Evolutionary conservation across 2,329 filamentous ascomycete genomes (phyloP).

Genomic region (Zymoseptoria ardabiliae): DNA sequence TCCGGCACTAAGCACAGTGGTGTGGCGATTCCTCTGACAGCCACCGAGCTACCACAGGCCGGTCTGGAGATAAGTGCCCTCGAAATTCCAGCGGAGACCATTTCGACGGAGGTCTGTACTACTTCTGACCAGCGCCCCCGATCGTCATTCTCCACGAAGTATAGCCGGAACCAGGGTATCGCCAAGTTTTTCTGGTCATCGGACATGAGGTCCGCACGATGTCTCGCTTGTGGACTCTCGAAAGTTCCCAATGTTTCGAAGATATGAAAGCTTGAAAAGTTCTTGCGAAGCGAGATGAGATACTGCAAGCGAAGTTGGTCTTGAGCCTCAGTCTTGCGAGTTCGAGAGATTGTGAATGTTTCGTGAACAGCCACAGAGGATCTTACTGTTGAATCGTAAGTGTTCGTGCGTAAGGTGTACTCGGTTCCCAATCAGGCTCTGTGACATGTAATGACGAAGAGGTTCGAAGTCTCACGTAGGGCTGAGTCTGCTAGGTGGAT

Average conservation of each 20-base stretch:
- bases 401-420: background rate
- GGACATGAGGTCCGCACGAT: background rate
- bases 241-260: background rate
- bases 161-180: background rate
- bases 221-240: background rate
- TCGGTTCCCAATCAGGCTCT: background rate
- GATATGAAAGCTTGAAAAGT: background rate
- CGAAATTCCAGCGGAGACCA: background rate
- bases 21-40: background rate
- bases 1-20: background rate
- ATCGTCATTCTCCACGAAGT: background rate
- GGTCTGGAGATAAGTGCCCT: background rate
- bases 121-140: background rate
- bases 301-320: background rate
- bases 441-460: background rate
- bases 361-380: background rate
- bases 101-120: background rate
- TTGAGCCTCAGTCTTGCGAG: background rate
- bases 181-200: background rate
- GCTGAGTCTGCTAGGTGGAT: background rate
- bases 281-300: background rate
- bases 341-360: background rate
- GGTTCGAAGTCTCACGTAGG: background rate
- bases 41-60: background rate
- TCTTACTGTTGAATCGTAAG: background rate